A percentile compares a stretch with the other conserved stretches of the same genome.
Conservation (phyloP, 805 yeast genomes). For the Yarrowia keelungensis region DNA sequence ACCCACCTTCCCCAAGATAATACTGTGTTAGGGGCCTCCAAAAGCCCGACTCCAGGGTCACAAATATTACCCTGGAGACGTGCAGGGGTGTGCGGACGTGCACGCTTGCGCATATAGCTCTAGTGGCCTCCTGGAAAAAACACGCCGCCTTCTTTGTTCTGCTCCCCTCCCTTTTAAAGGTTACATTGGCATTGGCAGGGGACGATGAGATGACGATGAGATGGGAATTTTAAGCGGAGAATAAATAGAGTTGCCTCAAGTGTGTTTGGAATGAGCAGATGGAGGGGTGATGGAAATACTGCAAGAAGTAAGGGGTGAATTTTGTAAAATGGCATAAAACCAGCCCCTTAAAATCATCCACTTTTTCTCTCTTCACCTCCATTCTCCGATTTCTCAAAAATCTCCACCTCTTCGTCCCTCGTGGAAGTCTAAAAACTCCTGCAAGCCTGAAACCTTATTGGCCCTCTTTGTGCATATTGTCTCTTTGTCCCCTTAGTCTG, state of each 20-base stretch:
- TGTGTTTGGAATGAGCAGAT: no score
- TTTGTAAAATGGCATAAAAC: not conserved
- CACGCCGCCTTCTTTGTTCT: conserved; percentile 11
- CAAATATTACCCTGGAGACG: not conserved
- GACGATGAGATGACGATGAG: conserved; percentile 39
- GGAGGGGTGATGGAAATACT: no score
- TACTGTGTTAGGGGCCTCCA: conserved; percentile 13
- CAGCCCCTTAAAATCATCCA: no score
- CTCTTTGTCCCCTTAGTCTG: conserved; percentile 23
- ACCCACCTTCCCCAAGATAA: conserved; percentile 7
- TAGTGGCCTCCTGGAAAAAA: not conserved
- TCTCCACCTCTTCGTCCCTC: no score
- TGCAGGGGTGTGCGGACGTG: not conserved
- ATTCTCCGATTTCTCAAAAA: no score
- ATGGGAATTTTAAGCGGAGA: conserved; percentile 38
- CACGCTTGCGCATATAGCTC: not conserved
- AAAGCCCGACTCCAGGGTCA: not conserved
- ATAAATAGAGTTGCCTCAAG: conserved; percentile 2
- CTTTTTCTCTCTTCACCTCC: no score
- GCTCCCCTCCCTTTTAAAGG: conserved; percentile 33
- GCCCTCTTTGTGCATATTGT: not conserved
- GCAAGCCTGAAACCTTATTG: conserved; percentile 9
- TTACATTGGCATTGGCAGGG: conserved; percentile 38
- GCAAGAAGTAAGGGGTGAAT: no score
- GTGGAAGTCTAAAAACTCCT: not conserved